Base-by-base conservation (phyloP, 2,329 filamentous ascomycete species). In the Clarireedia sp. region DNA sequence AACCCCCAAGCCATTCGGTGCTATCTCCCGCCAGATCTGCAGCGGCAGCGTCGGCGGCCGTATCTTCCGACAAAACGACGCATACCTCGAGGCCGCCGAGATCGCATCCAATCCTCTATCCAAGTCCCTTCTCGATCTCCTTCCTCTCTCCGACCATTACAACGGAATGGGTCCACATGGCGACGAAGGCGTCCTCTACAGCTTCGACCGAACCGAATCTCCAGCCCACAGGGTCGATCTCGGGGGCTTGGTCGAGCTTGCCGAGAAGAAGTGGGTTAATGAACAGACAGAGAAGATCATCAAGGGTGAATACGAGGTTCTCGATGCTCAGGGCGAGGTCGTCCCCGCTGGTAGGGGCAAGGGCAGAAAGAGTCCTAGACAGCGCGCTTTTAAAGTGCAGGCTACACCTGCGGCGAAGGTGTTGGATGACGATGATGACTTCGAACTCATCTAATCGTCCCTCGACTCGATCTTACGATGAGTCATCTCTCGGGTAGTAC, bases 201-300 rank as follows among this genome's bases (percentile, higher is more conserved):
- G 61, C 60, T 69, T 63, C 21, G 66, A 68, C 53, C 65, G 60
- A 50, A 63, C 57, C 37, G 56, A 57, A 36, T 64, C 58, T 40
- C 68, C 66, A 19, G 52, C 55, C 40, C 47, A 50, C 7, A 61
- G 57, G 21, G 59, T 69, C 5, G 63, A 63, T 43, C 57, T 70
- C 2, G 65, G 64, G 12, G 58, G 60, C 3, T 52, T 70, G 14
- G 63, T 70, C 12, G 68, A 70, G 21, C 48, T 61, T 4, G 68
- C 68, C 1, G 68, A 70, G 59, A 52, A 64, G 60, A 65, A 63
- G 51, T 69, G 63, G 62, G 56, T 56, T 21, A 63, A 50, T 36
- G 62, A 67, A 52, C 64, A 68, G 54, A 69, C 65, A 2, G 68
- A 70, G 23, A 63, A 62, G 54, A 66, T 70, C 37, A 57, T 70